Evolutionary conservation across 371 early-diverging fungal genomes (phyloP), one percentile per base, ranked within the genome.

Genomic region (Mucor ambiguus): DNA sequence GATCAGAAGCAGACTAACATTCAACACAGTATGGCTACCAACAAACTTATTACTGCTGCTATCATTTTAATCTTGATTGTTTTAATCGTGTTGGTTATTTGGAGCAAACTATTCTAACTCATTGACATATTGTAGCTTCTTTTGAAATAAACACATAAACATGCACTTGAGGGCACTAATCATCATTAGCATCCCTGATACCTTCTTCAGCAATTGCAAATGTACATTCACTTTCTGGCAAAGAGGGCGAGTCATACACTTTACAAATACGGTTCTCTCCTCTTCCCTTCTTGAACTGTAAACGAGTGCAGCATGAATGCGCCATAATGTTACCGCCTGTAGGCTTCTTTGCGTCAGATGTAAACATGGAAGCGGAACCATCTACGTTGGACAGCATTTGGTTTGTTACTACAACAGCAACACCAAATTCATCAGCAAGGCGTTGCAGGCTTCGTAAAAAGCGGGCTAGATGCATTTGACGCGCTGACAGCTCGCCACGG

Each of bases 251-350:
- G 74, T 96, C 96, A 75, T 95, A 94, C n/a, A 96, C 80, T 74
- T 96, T 96, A 72, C 92, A 93, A 24, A 94, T 83, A 52, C 95
- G 86, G 41, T 88, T 91, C 58, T 92, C 92, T 11, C 89, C 93
- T 52, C 93, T 87, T 7, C 91, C 96, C 73, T 96, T 96, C 61
- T 93, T 88, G 61, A 95, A 80, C 58, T 87, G 92, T 32, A 96
- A 70, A 58, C 95, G 86, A 46, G 58, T 58, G n/a, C 64, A 61
- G 49, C 96, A 98, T 11, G 99, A 90, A 71, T 99, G 99, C 0
- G 99, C 99, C 83, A 99, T 95, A 41, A 99, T 96, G 76, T 99
- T 95, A 37, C 99, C 99, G 43, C 99, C 99, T 63, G 98, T 96
- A 8, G 99, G 99, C 75, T 98, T 99, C 73, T 98, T 98, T 26